phyloP scores from a whole-genome alignment of 176 grass and related monocot genomes.

The Pontederia crassipes region DNA sequence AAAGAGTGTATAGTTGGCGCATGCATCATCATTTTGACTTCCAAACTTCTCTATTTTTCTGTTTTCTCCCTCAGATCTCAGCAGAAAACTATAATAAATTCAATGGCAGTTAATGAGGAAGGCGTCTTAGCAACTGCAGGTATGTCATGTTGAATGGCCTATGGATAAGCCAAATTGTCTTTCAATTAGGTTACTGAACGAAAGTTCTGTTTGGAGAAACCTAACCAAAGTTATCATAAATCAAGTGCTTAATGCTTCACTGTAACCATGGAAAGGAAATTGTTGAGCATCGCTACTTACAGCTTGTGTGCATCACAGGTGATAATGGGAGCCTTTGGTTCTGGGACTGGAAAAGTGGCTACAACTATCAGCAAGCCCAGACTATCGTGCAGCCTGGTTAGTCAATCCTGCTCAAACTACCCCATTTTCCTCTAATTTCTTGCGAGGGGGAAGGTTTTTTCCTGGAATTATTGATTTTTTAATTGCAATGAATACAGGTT shows the following conservation, averaged over 20 bases:
- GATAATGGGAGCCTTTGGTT: constrained; percentile 99
- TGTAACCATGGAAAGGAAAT: background rate
- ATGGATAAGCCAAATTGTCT: background rate
- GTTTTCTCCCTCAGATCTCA: constrained; percentile 51
- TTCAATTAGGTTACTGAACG: background rate
- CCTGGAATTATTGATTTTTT: background rate
- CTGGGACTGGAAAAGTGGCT: constrained; percentile 99
- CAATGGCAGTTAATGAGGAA: constrained; percentile 98
- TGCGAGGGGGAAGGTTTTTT: background rate
- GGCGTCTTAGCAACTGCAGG: constrained; percentile 88
- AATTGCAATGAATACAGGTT: constrained; percentile 38
- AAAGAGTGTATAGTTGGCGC: too few species aligned
- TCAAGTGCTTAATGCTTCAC: background rate
- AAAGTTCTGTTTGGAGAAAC: too few species aligned
- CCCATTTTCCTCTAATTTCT: background rate
- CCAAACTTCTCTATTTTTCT: background rate
- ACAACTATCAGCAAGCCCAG: constrained; percentile 93
- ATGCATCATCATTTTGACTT: too few species aligned
- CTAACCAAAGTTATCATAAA: background rate
- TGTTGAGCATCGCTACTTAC: too few species aligned
- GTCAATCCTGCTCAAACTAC: background rate
- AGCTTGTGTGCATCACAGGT: constrained; percentile 30
- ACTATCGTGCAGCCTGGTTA: constrained; percentile 94
- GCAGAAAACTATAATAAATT: constrained; percentile 95
- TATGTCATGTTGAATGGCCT: constrained; percentile 15